Base-by-base conservation (phyloP, 768 basidiomycete genomes). In the Trametes punicea region DNA sequence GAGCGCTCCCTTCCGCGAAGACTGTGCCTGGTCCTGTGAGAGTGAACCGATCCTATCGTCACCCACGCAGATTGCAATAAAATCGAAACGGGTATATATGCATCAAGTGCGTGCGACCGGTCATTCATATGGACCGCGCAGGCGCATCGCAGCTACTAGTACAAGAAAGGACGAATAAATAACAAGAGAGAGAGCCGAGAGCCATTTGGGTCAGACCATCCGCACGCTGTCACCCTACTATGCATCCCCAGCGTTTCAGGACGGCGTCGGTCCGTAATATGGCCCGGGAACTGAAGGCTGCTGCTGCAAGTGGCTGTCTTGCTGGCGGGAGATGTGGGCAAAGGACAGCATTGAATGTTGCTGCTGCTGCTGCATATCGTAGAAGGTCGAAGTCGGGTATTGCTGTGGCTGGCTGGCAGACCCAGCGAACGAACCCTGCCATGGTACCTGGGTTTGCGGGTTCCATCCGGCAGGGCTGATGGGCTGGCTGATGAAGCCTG, bases 381-480 rank as follows among this genome's bases (percentile, higher is more conserved):
- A 46, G 44, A 29, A 54, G 23, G 9, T 34, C 21, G 50, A 2
- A 27, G 51, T 44, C 31, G 42, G 23, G 16, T 45, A 53, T 18
- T 23, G 29, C 26, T 45, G 51, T 44, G 46, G n/a, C 18, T 53
- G 51, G 3, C 11, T 33, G 0, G 51, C 25, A 2, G 51, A 4
- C 3, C n/a, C 25, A 2, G 52, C n/a, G 34, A 26, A 36, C 4
- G 51, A 38, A 11, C 18, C 33, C 0, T 45, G 7, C 52, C 44
- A 46, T 26, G 27, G 38, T 3, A 27, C 50, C 36, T 46, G 50
- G 13, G 45, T 6, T 27, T 34, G 26, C 41, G 47, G 16, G 33
- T 18, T n/a, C 57, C 53, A 55, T 30, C 31, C 49, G 20, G 45
- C 29, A 18, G 58, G 58, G 53, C 58, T 60, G 21, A 60, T 41